Conservation (phyloP, 208 protist genomes). For the Leishmania amazonensis region DNA sequence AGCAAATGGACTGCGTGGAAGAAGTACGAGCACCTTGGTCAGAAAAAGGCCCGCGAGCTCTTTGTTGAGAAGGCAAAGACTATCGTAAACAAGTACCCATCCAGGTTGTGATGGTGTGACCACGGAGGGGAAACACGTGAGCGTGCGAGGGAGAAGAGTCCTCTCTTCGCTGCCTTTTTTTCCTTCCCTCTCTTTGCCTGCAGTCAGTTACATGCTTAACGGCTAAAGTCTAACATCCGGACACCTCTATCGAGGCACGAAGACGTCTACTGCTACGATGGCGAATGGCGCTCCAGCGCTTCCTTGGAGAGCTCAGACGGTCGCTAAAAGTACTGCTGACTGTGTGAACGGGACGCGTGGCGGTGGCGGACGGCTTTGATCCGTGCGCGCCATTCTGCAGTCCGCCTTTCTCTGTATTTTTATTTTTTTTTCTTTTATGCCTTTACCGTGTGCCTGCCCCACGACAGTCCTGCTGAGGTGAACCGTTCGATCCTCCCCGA, state of each 20-base stretch:
- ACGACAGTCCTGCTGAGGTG: not conserved
- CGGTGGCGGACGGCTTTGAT: not conserved
- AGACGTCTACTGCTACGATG: not conserved
- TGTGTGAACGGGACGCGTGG: no score
- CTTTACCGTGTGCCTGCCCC: not conserved
- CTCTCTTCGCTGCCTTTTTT: not conserved
- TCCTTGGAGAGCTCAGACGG: not conserved
- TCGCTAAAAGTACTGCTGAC: no score
- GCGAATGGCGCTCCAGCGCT: not conserved
- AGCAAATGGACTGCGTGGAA: constrained; percentile 86
- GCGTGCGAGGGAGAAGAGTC: not conserved
- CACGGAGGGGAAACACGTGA: not conserved
- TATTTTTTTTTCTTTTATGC: not conserved
- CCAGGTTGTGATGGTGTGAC: constrained; percentile 48
- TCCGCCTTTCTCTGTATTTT: not conserved
- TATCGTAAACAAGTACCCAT: constrained; percentile 34
- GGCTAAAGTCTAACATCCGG: not conserved
- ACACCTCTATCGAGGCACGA: not conserved
- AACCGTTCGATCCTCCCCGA: not conserved
- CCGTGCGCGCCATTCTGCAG: not conserved
- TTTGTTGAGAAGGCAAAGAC: constrained; percentile 70
- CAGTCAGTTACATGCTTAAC: not conserved
- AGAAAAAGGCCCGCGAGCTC: constrained; percentile 73
- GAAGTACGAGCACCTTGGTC: constrained; percentile 66
- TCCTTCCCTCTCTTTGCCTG: not conserved